Conservation (phyloP, 192 early-diverging fungal genomes). For the Rhizophagus sp. region DNA sequence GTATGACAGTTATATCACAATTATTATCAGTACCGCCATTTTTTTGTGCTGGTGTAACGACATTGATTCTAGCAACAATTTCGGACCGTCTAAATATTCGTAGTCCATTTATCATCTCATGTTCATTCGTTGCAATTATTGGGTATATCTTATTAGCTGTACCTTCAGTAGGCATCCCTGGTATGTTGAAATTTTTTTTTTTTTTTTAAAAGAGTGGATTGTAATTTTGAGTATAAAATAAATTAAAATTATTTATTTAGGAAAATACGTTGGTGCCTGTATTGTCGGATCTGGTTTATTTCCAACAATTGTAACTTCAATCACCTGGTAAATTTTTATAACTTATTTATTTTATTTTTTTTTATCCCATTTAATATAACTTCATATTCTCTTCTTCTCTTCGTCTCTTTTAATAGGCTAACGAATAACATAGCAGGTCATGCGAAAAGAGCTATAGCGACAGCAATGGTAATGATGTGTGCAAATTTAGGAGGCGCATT, state of each 20-base stretch:
- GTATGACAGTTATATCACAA: constrained; percentile 12
- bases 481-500: constrained; percentile 76
- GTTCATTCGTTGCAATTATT: neutral
- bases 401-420: constrained; percentile 45
- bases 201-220: too few species aligned
- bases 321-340: constrained; percentile 52
- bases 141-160: neutral
- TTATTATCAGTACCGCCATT: constrained; percentile 34
- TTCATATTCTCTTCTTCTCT: neutral
- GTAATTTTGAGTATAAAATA: too few species aligned
- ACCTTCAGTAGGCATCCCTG: too few species aligned
- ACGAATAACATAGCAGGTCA: constrained; percentile 71
- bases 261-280: neutral
- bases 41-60: constrained; percentile 27
- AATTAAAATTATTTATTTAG: neutral
- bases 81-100: neutral
- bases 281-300: neutral
- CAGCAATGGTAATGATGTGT: constrained; percentile 65
- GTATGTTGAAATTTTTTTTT: neutral
- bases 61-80: constrained; percentile 3
- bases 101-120: neutral
- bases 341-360: constrained; percentile 40
- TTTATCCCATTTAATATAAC: constrained; percentile 36
- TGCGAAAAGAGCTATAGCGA: constrained; percentile 70
- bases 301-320: constrained; percentile 19